phyloP scores from a whole-genome alignment of 176 grass and related monocot species.

The Olyra latifolia region DNA sequence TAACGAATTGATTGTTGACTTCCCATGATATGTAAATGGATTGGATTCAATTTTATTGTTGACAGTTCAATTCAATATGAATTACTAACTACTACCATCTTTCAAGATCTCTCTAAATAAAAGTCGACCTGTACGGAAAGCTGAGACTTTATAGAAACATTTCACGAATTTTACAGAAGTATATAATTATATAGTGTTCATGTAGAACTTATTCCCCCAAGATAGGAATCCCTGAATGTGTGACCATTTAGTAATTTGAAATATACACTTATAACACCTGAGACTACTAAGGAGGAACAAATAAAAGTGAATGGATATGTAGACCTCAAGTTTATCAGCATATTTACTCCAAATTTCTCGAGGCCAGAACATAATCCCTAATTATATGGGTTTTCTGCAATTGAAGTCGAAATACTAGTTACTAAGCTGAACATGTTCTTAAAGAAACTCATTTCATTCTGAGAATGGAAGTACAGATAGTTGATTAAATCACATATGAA shows the following conservation, averaged over 20 bases:
- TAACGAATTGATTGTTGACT: not conserved
- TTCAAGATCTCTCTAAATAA: not conserved
- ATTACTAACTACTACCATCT: not conserved
- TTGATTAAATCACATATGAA: not conserved
- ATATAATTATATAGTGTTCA: not conserved
- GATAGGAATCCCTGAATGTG: not conserved
- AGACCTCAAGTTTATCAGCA: constrained; percentile 86
- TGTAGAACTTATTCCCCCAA: not conserved
- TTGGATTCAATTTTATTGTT: constrained; percentile 7
- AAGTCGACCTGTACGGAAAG: not conserved
- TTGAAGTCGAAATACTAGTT: constrained; percentile 33
- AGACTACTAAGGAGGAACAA: not conserved
- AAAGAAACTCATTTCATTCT: not conserved
- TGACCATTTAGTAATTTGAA: not conserved
- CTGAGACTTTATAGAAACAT: not conserved
- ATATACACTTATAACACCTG: too few species aligned
- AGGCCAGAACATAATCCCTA: constrained; percentile 99
- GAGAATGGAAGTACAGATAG: constrained; percentile 4
- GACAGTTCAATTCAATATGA: not conserved
- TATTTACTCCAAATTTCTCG: constrained; percentile 98
- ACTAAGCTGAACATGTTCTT: not conserved
- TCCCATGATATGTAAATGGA: not conserved
- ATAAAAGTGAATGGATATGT: not conserved
- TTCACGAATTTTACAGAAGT: not conserved
- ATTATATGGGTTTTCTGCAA: constrained; percentile 98